Base-by-base conservation (phyloP, 163 green algal genomes). In the Prototheca wickerhamii region DNA sequence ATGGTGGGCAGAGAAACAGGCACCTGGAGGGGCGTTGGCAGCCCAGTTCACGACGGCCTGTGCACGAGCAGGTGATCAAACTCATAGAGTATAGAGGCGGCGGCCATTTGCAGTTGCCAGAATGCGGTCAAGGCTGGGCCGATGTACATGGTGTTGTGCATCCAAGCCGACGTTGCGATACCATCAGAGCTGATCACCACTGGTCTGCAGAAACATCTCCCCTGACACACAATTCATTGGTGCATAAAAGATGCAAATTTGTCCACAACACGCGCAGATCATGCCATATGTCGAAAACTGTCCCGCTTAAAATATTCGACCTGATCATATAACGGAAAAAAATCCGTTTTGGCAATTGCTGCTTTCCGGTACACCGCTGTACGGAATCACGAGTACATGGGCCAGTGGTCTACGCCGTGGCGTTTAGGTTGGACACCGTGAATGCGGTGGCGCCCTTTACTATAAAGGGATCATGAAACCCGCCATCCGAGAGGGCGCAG, bases 341-440 rank as follows among this genome's bases (percentile, higher is more conserved):
- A 58, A 21, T 34, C 46, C 12, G 5, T 54, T 54, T 54, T 54
- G 46, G 46, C 46, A n/a, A 54, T 54, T 25, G 46, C 46, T 54
- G 46, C 46, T 30, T 28, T 18, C 23, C 46, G 46, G 46, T 54
- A 54, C 37, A 53, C 51, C 51, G 26, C 51, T 58, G 51, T 35
- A 37, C 51, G 17, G 26, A 58, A 55, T 55, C 25, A 5, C 51
- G 51, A 58, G 51, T 58, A 58, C 51, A 58, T 58, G 51, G 51
- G 51, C 51, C 51, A 58, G 51, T 58, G 51, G 51, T 58, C 51
- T 58, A 58, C 51, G 51, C 51, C 51, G 51, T 58, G 51, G 51
- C 51, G 51, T 58, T 58, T 58, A 58, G 51, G 51, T 58, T 54
- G n/a, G 46, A 18, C 46, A 28, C 46, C 46, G 46, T 29, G n/a